Conservation (phyloP, 1,284 basidiomycete species). For the Fomes fomentarius region DNA sequence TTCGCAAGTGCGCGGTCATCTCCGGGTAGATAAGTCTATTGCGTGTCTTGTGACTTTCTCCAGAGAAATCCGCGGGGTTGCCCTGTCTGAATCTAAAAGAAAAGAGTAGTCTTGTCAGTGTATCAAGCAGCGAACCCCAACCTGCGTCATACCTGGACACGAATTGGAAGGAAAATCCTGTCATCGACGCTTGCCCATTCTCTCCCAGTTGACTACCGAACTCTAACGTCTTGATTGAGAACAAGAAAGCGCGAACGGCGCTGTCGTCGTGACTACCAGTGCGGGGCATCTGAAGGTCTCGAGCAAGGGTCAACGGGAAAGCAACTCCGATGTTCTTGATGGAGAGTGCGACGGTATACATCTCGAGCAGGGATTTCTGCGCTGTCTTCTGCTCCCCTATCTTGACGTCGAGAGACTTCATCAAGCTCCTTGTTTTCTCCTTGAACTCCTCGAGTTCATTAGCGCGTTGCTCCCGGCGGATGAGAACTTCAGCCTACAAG, state of each 20-base stretch:
- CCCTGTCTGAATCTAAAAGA: conserved; percentile 75
- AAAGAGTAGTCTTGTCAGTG: no score
- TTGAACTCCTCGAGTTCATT: conserved; percentile 82
- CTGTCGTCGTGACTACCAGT: conserved; percentile 39
- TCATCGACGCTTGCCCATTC: conserved; percentile 76
- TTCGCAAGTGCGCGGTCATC: conserved; percentile 76
- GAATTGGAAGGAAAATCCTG: conserved; percentile 83
- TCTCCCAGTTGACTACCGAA: conserved; percentile 79
- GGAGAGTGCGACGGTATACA: conserved; percentile 65
- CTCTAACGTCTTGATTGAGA: conserved; percentile 75
- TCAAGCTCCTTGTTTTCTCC: conserved; percentile 72
- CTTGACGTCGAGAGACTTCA: conserved; percentile 74
- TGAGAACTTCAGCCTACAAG: conserved; percentile 70
- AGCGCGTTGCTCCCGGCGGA: conserved; percentile 73
- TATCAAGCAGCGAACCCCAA: no score
- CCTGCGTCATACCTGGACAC: conserved; percentile 67
- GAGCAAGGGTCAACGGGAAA: conserved; percentile 72
- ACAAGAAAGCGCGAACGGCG: conserved; percentile 78
- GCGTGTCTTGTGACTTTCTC: conserved; percentile 67
- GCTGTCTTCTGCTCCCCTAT: conserved; percentile 44
- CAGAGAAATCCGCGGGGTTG: conserved; percentile 68
- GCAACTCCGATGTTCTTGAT: conserved; percentile 81
- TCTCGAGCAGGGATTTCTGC: conserved; percentile 63
- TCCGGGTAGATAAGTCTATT: conserved; percentile 84
- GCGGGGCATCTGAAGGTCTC: conserved; percentile 50